phyloP scores from a whole-genome alignment of 192 early-diverging fungal species.

The Gamsiella multidivaricata region DNA sequence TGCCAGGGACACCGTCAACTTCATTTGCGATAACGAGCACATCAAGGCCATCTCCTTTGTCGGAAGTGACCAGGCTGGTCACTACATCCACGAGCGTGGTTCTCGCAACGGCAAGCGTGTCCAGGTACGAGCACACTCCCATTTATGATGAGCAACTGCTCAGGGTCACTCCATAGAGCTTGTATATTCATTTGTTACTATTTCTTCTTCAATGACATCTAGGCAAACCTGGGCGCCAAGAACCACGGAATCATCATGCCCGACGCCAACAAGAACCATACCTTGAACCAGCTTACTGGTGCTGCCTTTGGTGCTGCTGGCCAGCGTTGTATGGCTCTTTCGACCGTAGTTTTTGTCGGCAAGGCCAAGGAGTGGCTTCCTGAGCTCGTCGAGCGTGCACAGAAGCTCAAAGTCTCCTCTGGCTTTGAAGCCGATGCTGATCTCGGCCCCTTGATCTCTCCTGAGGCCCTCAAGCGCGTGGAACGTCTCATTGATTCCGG shows the following conservation, averaged over 20 bases:
- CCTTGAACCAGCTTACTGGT: conserved; percentile 91
- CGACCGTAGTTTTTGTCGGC: conserved; percentile 92
- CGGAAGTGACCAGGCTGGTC: conserved; percentile 87
- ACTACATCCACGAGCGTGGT: conserved; percentile 89
- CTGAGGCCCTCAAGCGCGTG: conserved; percentile 79
- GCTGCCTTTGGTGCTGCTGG: conserved; percentile 98
- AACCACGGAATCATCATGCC: conserved; percentile 96
- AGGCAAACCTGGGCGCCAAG: conserved; percentile 95
- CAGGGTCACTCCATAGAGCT: no score
- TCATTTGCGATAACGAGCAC: conserved; percentile 84
- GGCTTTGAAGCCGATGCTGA: conserved; percentile 90
- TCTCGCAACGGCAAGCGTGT: conserved; percentile 93
- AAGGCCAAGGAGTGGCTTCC: conserved; percentile 85
- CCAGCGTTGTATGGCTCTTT: conserved; percentile 98
- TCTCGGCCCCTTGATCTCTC: conserved; percentile 90
- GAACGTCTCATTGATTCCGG: conserved; percentile 83
- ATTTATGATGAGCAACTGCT: background rate
- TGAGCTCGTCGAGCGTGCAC: conserved; percentile 90
- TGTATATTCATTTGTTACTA: background rate
- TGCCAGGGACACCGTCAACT: conserved; percentile 87
- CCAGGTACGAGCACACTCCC: conserved; percentile 61
- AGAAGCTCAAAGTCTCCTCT: conserved; percentile 81
- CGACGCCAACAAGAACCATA: conserved; percentile 94
- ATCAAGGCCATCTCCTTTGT: conserved; percentile 96
- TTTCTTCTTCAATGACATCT: background rate